Evolutionary conservation across 1,139 yeast genomes (phyloP), one percentile per base, ranked within the genome.

Genomic region (Geotrichum siamense): DNA sequence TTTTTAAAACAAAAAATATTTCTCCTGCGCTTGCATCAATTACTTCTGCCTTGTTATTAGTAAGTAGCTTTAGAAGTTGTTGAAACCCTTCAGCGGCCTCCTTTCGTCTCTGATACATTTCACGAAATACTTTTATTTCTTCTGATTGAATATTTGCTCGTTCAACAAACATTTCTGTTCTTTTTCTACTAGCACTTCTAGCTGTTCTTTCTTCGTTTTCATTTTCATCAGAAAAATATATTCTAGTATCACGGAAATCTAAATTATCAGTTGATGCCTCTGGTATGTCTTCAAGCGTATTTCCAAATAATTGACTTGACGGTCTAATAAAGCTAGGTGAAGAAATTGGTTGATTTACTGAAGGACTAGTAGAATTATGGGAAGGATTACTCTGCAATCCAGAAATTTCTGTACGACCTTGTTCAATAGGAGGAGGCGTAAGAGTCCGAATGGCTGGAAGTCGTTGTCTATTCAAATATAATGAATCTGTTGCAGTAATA

Each of bases 371-470:
- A 9, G 39, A 36, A 6, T 16, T n/a, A 13, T 12, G 10, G 2
- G 30, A 27, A 5, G 28, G 25, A 9, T 27, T 29, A 19, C 33
- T 19, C 27, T 15, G 8, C 8, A 19, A 22, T 5, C 16, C 8
- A 6, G 17, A 15, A 29, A 28, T 34, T 2, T 22, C 21, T 2
- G 28, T 23, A 6, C 45, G 34, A 9, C 45, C 45, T 16, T 25
- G 19, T 28, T 43, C 45, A 15, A 43, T 26, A 1, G 37, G 42
- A 5, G 30, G 37, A 13, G 45, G 45, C 4, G 41, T 37, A 12
- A 21, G 19, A 13, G 25, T 36, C 12, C 38, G 17, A 6, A 33
- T 22, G 5, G 21, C 21, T 9, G 37, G 37, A 5, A 33, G 17
- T 21, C 15, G 25, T 12, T 12, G 27, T 12, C 6, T 29, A 13